Evolutionary conservation across 2,329 filamentous ascomycete species (phyloP).

Genomic region (Xylaria sp.): DNA sequence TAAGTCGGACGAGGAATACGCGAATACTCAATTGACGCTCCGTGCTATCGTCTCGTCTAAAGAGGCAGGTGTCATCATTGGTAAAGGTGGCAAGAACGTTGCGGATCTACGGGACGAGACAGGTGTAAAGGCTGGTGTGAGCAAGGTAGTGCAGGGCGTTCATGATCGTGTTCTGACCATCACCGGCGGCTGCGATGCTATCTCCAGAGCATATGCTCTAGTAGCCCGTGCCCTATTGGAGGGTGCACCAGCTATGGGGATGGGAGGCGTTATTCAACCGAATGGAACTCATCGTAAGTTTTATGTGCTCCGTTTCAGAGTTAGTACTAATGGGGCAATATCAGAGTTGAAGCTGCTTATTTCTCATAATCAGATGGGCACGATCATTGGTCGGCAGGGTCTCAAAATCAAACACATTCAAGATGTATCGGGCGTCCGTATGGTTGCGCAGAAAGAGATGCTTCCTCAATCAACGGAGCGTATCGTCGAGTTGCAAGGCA

Average conservation of each 20-base stretch:
- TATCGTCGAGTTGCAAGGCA: conserved; percentile 95
- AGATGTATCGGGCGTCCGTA: conserved; percentile 93
- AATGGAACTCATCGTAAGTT: conserved; percentile 92
- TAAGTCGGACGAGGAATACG: conserved; percentile 97
- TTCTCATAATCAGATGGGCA: conserved; percentile 99
- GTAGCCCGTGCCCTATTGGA: conserved; percentile 91
- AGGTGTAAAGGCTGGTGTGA: conserved; percentile 95
- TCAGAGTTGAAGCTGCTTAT: conserved; percentile 96
- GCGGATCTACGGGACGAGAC: conserved; percentile 97
- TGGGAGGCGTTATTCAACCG: conserved; percentile 86
- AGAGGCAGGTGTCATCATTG: conserved; percentile 98
- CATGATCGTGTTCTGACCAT: conserved; percentile 97
- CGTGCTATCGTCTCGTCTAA: conserved; percentile 98
- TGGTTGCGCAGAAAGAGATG: conserved; percentile 99
- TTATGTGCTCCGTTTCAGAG: conserved; percentile 18
- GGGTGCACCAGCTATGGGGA: conserved; percentile 91
- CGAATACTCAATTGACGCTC: conserved; percentile 87
- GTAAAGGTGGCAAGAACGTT: conserved; percentile 98
- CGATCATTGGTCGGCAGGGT: conserved; percentile 94
- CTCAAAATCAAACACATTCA: conserved; percentile 99
- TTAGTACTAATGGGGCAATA: conserved; percentile 34
- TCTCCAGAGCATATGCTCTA: conserved; percentile 90
- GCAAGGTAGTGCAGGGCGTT: conserved; percentile 97
- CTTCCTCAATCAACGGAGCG: conserved; percentile 97
- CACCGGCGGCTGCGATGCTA: conserved; percentile 84